Percentiles rank a stretch among this genome's conserved stretches.
These are phyloP conservation scores for Heliophila coronopifolia DNA, from an alignment of 441 rosid genomes.

Conservation along the genomic window DNA sequence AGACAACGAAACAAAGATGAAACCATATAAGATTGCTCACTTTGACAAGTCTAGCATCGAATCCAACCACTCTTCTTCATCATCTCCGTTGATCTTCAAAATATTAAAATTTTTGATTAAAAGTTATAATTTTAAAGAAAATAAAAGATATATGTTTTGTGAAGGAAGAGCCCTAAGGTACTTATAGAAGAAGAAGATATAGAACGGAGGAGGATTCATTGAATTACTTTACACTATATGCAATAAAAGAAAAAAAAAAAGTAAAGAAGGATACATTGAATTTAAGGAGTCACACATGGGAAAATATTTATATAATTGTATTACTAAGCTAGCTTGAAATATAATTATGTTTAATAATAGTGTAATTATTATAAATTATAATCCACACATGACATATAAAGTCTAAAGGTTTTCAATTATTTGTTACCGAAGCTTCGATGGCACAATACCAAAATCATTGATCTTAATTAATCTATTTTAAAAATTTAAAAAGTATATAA, in stretches of 20 bases:
- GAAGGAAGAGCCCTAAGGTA: too few relatives aligned
- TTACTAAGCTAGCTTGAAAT: neutral
- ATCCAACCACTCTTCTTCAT: slow-evolving; percentile 22
- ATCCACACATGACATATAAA: too few relatives aligned
- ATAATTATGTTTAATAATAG: neutral
- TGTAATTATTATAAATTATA: slow-evolving; percentile 16
- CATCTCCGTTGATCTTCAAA: too few relatives aligned
- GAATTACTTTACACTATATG: slow-evolving; percentile 10
- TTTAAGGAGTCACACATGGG: slow-evolving; percentile 17
- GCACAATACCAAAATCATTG: slow-evolving; percentile 25
- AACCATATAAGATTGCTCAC: slow-evolving; percentile 31
- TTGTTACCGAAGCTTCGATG: neutral
- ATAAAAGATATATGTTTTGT: too few relatives aligned
- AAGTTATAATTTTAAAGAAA: too few relatives aligned
- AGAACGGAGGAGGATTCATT: too few relatives aligned
- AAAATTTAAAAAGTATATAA: neutral
- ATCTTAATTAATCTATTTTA: neutral
- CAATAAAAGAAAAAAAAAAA: too few relatives aligned
- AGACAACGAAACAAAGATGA: slow-evolving; percentile 38
- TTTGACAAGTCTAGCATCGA: slow-evolving; percentile 31
- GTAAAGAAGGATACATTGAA: slow-evolving; percentile 2
- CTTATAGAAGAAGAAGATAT: too few relatives aligned
- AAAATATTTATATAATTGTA: neutral
- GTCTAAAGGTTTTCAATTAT: slow-evolving; percentile 11
- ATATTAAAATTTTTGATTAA: too few relatives aligned